Conservation (phyloP, 148 eudicot genomes). For the Rhododendron molle region DNA sequence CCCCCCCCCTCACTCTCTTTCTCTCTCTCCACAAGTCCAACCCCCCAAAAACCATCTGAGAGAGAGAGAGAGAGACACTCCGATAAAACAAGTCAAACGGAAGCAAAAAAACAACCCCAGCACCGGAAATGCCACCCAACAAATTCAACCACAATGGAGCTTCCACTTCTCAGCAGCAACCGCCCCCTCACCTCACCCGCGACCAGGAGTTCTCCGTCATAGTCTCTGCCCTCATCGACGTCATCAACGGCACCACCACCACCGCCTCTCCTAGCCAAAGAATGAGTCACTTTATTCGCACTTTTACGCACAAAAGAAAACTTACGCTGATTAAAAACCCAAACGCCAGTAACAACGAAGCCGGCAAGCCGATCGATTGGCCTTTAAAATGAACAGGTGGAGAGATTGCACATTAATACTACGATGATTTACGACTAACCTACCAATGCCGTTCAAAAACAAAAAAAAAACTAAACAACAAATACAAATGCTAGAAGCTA, state of each 20-base stretch:
- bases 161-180: not conserved
- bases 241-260: conserved; percentile 24
- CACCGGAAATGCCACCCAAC: conserved; percentile 17
- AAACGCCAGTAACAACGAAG: too few relatives aligned
- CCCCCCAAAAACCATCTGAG: not conserved
- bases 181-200: conserved; percentile 15
- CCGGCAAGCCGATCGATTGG: too few relatives aligned
- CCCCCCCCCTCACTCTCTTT: not conserved
- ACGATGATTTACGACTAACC: too few relatives aligned
- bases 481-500: too few relatives aligned
- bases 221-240: conserved; percentile 33
- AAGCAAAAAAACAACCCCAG: not conserved
- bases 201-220: conserved; percentile 36
- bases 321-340: too few relatives aligned
- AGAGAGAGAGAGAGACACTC: not conserved
- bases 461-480: too few relatives aligned
- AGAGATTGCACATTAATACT: too few relatives aligned
- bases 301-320: too few relatives aligned
- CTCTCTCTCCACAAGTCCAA: not conserved
- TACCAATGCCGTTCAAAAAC: too few relatives aligned
- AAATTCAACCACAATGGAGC: conserved; percentile 7
- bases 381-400: too few relatives aligned
- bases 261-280: too few relatives aligned
- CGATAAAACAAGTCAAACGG: not conserved
- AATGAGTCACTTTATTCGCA: too few relatives aligned